phyloP scores from a whole-genome alignment of 2,329 filamentous ascomycete genomes.

The Rhynchosporium secalis region DNA sequence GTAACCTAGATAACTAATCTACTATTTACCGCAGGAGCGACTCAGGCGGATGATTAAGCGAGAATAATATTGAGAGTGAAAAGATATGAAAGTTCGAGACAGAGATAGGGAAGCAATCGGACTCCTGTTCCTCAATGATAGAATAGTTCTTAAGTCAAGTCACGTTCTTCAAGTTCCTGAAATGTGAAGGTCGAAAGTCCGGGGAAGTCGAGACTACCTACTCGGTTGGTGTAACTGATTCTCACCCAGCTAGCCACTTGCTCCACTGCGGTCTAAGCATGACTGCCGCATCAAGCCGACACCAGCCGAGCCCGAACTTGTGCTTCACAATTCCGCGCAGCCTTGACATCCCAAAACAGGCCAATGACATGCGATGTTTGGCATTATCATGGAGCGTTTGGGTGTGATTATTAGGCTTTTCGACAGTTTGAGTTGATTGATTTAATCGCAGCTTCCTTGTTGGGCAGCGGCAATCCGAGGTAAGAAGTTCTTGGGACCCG shows the following conservation, averaged over 20 bases:
- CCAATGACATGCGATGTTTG: neutral
- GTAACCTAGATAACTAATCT: neutral
- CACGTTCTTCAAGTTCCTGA: neutral
- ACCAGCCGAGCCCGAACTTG: neutral
- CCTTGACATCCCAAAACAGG: neutral
- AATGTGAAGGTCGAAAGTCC: neutral
- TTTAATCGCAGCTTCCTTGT: constrained; percentile 10
- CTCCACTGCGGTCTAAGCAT: neutral
- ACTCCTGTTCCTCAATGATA: neutral
- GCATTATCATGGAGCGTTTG: neutral
- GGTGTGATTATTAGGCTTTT: neutral
- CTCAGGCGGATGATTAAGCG: neutral
- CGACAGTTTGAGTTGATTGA: constrained; percentile 2
- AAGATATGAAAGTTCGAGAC: neutral
- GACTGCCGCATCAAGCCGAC: neutral
- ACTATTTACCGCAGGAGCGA: neutral
- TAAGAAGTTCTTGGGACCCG: constrained; percentile 1
- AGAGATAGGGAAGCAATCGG: neutral
- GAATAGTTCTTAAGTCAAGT: neutral
- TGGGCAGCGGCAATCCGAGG: constrained; percentile 3
- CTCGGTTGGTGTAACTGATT: neutral
- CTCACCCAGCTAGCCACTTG: neutral
- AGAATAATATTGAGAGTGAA: neutral
- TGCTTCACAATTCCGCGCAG: neutral
- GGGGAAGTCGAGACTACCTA: constrained; percentile 8